A percentile compares a stretch with the other conserved stretches of the same genome.
phyloP scores from a whole-genome alignment of 2,329 filamentous ascomycete genomes.

The Penicillium concentricum region DNA sequence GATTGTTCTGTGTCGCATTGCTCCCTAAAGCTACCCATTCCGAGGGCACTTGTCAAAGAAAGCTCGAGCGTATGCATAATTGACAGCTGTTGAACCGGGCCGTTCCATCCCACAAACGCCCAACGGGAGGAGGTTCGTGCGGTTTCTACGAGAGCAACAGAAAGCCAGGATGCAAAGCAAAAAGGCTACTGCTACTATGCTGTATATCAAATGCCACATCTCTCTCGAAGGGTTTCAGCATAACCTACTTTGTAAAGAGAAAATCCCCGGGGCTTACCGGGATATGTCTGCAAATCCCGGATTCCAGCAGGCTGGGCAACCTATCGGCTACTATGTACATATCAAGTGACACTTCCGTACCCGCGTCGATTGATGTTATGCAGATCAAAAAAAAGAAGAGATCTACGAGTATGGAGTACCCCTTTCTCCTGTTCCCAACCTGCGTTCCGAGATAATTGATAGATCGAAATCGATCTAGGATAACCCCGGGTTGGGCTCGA shows the following conservation, averaged over 20 bases:
- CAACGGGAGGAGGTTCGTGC: conserved; percentile 5
- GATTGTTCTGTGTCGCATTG: not conserved
- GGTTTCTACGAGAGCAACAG: not conserved
- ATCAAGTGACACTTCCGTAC: not conserved
- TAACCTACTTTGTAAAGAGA: not conserved
- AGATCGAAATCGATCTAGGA: conserved; percentile 3
- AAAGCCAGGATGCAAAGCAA: not conserved
- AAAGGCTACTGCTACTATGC: not conserved
- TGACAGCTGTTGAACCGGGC: conserved; percentile 10
- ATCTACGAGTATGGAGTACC: not conserved
- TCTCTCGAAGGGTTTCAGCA: too few relatives aligned
- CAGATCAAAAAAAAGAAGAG: not conserved
- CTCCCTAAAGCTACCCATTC: not conserved
- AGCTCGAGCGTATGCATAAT: not conserved
- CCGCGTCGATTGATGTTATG: not conserved
- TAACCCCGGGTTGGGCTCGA: not conserved
- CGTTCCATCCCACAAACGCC: conserved; percentile 9
- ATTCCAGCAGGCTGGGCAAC: conserved; percentile 2
- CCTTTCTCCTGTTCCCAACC: not conserved
- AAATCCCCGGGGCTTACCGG: not conserved
- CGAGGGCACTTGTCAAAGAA: not conserved
- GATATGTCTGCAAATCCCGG: not conserved
- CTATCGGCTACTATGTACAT: not conserved
- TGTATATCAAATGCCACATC: not conserved
- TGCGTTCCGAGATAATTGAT: not conserved